A percentile compares a stretch with the other conserved stretches of the same genome.
Evolutionary conservation across 441 rosid genomes (phyloP).

Genomic region (Pelargonium exstipulatum): DNA sequence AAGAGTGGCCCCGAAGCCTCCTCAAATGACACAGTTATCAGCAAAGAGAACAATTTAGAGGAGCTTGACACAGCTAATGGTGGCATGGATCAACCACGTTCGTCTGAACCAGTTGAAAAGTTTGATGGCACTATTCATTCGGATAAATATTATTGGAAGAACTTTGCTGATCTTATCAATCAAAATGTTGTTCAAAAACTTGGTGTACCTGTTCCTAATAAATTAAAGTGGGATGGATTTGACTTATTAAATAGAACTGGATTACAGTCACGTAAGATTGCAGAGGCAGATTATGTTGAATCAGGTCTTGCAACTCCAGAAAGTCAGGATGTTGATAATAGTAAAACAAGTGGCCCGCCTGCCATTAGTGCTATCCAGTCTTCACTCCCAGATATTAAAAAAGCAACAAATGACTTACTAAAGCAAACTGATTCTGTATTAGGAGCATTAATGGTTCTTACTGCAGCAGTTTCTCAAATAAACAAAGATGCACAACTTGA

Average conservation of each 20-base stretch:
- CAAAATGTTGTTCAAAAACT: slow-evolving; percentile 64
- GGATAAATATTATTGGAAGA: slow-evolving; percentile 59
- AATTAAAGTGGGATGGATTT: slow-evolving; percentile 69
- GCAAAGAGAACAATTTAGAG: slow-evolving; percentile 22
- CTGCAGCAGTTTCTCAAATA: slow-evolving; percentile 63
- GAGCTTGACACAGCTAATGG: slow-evolving; percentile 23
- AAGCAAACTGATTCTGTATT: slow-evolving; percentile 81
- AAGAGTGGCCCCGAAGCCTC: slow-evolving; percentile 29
- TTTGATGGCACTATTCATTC: slow-evolving; percentile 34
- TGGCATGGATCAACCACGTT: slow-evolving; percentile 22
- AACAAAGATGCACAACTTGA: slow-evolving; percentile 41
- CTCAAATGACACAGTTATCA: slow-evolving; percentile 21
- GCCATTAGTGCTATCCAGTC: slow-evolving; percentile 36
- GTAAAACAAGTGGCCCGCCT: slow-evolving; percentile 34
- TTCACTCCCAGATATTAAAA: slow-evolving; percentile 75
- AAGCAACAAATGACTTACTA: slow-evolving; percentile 70
- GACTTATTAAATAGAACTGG: slow-evolving; percentile 69
- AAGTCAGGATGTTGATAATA: slow-evolving; percentile 36
- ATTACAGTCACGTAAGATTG: slow-evolving; percentile 59
- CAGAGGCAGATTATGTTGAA: slow-evolving; percentile 71
- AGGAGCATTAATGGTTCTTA: slow-evolving; percentile 82
- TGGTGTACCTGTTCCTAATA: slow-evolving; percentile 56
- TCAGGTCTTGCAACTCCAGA: slow-evolving; percentile 80
- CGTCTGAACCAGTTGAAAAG: slow-evolving; percentile 26
- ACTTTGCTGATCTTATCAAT: slow-evolving; percentile 52